Conservation (phyloP, 352 stramenopile genomes). For the Pythium grandisporangium region DNA sequence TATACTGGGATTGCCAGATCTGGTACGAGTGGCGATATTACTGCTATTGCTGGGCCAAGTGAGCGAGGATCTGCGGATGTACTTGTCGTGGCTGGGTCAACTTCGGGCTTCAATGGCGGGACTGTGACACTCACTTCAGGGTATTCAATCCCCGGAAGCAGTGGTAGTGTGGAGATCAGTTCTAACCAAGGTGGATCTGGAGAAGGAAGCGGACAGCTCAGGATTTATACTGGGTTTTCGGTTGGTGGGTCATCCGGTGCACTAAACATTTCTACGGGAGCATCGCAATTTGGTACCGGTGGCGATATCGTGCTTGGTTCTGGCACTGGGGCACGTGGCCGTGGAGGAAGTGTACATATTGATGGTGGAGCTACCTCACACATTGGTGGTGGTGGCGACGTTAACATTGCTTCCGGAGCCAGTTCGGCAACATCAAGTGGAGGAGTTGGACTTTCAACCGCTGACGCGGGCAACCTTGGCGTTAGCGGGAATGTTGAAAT, state of each 20-base stretch:
- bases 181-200: conserved; percentile 37
- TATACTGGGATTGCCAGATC: conserved; percentile 25
- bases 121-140: conserved; percentile 36
- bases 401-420: conserved; percentile 39
- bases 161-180: conserved; percentile 51
- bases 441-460: conserved; percentile 26
- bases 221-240: conserved; percentile 32
- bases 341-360: conserved; percentile 38
- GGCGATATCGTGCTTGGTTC: conserved; percentile 48
- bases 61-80: conserved; percentile 35
- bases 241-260: conserved; percentile 41
- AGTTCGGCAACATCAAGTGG: conserved; percentile 48
- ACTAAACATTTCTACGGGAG: conserved; percentile 63
- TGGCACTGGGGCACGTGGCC: conserved; percentile 24
- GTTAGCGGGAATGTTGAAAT: conserved; percentile 72
- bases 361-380: conserved; percentile 30
- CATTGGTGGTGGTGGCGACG: conserved; percentile 33
- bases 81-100: conserved; percentile 35
- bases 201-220: conserved; percentile 42
- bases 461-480: conserved; percentile 42
- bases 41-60: conserved; percentile 30
- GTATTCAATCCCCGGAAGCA: conserved; percentile 28
- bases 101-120: conserved; percentile 32
- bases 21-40: conserved; percentile 51
- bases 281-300: conserved; percentile 31